A percentile compares a stretch with the other conserved stretches of the same genome.
Conservation (phyloP, 1,139 yeast genomes). For the Lodderomyces oxycetoniae region DNA sequence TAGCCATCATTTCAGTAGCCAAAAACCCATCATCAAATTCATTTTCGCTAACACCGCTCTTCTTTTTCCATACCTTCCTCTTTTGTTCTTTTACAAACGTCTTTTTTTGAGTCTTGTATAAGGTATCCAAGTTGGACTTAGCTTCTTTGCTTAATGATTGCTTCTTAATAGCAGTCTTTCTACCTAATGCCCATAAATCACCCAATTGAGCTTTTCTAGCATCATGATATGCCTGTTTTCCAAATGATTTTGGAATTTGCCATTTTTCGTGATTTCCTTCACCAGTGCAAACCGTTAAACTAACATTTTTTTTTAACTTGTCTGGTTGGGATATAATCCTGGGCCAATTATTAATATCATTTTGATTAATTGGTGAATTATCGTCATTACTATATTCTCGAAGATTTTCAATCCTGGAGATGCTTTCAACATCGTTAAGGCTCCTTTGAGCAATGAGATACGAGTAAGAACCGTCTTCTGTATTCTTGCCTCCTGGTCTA, state of each 20-base stretch:
- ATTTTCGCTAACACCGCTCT: constrained; percentile 24
- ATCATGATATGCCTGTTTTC: constrained; percentile 77
- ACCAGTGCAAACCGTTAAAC: constrained; percentile 74
- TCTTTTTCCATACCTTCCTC: constrained; percentile 39
- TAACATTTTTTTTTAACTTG: constrained; percentile 80
- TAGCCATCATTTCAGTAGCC: constrained; percentile 24
- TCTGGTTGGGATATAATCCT: constrained; percentile 69
- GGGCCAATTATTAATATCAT: constrained; percentile 54
- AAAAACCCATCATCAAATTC: constrained; percentile 30
- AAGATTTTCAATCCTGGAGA: constrained; percentile 31
- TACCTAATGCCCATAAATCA: constrained; percentile 86
- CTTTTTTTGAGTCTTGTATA: constrained; percentile 40
- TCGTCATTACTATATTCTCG: constrained; percentile 26
- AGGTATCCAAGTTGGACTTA: constrained; percentile 32
- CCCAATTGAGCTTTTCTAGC: constrained; percentile 81
- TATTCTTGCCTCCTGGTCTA: constrained; percentile 65
- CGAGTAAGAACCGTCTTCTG: constrained; percentile 70
- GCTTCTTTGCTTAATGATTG: constrained; percentile 28
- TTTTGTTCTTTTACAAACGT: constrained; percentile 40
- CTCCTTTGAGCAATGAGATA: constrained; percentile 72
- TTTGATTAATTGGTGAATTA: constrained; percentile 18
- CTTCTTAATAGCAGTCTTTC: constrained; percentile 53
- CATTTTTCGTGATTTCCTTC: constrained; percentile 79
- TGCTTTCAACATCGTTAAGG: constrained; percentile 27
- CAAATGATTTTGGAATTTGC: constrained; percentile 78